Percentiles rank a stretch among this genome's conserved stretches.
Conservation (phyloP, 805 yeast genomes). For the Hanseniaspora meyeri region DNA sequence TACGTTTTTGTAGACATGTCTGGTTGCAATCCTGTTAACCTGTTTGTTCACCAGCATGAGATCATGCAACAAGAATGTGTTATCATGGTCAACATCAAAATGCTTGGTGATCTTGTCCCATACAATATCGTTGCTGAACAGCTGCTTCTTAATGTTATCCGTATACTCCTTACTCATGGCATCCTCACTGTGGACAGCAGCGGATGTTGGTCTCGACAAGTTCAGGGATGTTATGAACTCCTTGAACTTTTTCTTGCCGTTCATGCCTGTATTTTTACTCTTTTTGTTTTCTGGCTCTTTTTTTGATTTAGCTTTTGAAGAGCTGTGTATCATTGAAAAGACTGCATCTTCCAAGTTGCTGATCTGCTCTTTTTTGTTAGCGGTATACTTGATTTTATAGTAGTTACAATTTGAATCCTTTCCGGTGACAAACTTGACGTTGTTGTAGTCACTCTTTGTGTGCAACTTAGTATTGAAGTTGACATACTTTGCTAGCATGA, state of each 20-base stretch:
- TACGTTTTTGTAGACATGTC: conserved; percentile 43
- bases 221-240: conserved; percentile 2
- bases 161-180: neutral
- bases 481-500: neutral
- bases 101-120: neutral
- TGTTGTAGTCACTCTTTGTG: neutral
- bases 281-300: neutral
- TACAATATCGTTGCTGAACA: neutral
- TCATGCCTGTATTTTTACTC: neutral
- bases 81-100: conserved; percentile 15
- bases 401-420: neutral
- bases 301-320: neutral
- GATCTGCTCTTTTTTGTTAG: neutral
- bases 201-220: neutral
- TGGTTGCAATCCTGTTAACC: conserved; percentile 42
- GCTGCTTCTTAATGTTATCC: neutral
- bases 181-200: neutral
- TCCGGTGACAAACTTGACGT: neutral
- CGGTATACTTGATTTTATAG: neutral
- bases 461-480: neutral
- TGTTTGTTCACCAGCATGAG: conserved; percentile 38
- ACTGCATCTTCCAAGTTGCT: neutral
- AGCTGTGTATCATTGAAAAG: neutral
- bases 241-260: neutral
- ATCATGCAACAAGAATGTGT: conserved; percentile 32